Evolutionary conservation across 2,329 filamentous ascomycete genomes (phyloP), one percentile per base, ranked within the genome.

Genomic region (Diaporthe amygdali): DNA sequence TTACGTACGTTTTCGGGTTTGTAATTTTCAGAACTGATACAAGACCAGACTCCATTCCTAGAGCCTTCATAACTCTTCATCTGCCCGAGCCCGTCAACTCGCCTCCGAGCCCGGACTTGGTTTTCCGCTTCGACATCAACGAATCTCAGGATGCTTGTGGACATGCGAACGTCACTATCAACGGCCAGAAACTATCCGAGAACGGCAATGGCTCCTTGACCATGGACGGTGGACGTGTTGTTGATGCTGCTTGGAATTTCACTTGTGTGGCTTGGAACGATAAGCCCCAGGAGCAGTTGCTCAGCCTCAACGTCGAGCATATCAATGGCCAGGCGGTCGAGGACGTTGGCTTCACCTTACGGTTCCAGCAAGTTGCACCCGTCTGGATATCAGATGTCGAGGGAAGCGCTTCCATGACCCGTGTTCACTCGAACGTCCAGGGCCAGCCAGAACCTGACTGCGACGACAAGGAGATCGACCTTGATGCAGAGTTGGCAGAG

Each of bases 201-300:
- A 79, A 81, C 52, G 85, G 86, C 61, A 81, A 80, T 37, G 85
- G 85, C 25, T 75, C 79, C 25, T 77, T 89, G 68, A 77, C 78
- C 17, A 78, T 82, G 51, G 78, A 82, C 37, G 75, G 81, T 34
- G 82, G 81, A 69, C 78, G 77, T 68, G 74, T 80, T 63, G 78
- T 87, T 66, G 76, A 80, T 27, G 85, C 84, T 70, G 79, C 81
- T 63, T 89, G 87, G 87, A 76, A 79, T 20, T 84, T 87, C 70
- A 80, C 82, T 71, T 89, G 87, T 72, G 77, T 84, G 47, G 79
- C 81, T 17, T 78, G 81, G 64, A 81, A 81, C 68, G 79, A 81
- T 30, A 76, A 80, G 47, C 79, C 81, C 15, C 77, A 83, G 61
- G 82, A 82, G 61, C 85, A 88, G 75, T 75, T 83, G 17, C 76